Evolutionary conservation across 495 filamentous ascomycete species (phyloP), one percentile per base, ranked within the genome.

Genomic region (Penicillium coprophilum): DNA sequence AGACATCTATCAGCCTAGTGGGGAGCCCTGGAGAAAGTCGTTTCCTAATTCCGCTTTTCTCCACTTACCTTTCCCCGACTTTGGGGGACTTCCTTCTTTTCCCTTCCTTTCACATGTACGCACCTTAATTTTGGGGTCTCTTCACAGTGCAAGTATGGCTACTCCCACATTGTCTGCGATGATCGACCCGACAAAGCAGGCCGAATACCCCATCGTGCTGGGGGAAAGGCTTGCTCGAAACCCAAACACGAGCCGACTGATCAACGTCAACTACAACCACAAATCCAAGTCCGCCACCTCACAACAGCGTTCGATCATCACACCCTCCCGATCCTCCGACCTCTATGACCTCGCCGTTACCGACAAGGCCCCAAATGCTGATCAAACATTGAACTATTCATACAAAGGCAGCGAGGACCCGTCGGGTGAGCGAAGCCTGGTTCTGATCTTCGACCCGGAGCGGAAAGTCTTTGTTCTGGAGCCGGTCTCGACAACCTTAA

Each of bases 211-310:
- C 19, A 72, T 80, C 52, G 60, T 80, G 19, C 62, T 78, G 50
- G 74, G 77, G 27, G 73, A 80, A 32, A 59, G 68, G 44, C 59
- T 80, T 23, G 63, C 74, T 23, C 65, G 60, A 34, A 51, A 63
- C 8, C 43, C 53, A 31, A 53, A 57, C 17, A 59, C 69, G 5
- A 61, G 21, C 61, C 71, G 39, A 21, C 65, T 76, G 28, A 49
- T 78, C 53, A 77, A 77, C 39, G 67, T 80, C 45, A 74, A 73
- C 36, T 80, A 78, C 59, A 85, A 85, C 54, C 78, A 83, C 69
- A 82, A 80, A 60, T 79, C 78, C 60, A 77, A 80, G 45, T 70
- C 79, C 32, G 67, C 74, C 19, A 71, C 71, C 43, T 56, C 67
- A 36, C 67, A 71, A 41, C 76, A 72, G 57, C 72, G 64, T 39